Base-by-base conservation (phyloP, 371 early-diverging fungal species). In the Mucor piriformis region DNA sequence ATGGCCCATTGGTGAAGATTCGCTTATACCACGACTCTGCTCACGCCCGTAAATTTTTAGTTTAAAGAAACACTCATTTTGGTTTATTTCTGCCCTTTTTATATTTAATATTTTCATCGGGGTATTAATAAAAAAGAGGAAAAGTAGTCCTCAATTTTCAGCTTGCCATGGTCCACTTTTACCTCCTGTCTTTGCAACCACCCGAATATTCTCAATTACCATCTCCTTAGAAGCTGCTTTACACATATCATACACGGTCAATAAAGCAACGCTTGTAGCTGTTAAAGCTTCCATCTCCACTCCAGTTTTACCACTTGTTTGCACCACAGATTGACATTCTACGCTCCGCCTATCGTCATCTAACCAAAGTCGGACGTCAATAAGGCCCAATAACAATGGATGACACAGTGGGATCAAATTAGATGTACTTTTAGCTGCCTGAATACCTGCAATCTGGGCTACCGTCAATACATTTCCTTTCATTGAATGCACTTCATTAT, bases 201-300 rank as follows among this genome's bases (percentile, higher is more conserved):
- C 83, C n/a, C 83, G 70, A 25, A 92, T 78, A 40, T 84, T 82
- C 50, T 77, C 72, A 52, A 90, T 84, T 0, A 51, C 42, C 73
- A 83, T 83, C 3, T 75, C 65, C 37, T 80, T 75, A 21, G 72
- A 67, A n/a, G 81, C 74, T 11, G 82, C 83, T 52, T 89, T 89
- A 59, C 89, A 92, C 94, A 93, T 93, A 60, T 93, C 94, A 71
- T 83, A 92, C 0, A 93, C 85, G 2, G 94, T 92, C 51, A 90
- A 73, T 2, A 88, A 74, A 1, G 88, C 92, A 0, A 91, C 83
- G 6, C 90, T 88, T 1, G 88, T 94, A 0, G 94, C 94, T 15
- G 88, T 87, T 50, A 95, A 54, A 2, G 95, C 96, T 64, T 95
- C 95, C 93, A 95, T 95, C 59, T 96, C 96, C 0, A 95, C 95